Conservation (phyloP, 441 rosid genomes). For the Theobroma grandiflorum region DNA sequence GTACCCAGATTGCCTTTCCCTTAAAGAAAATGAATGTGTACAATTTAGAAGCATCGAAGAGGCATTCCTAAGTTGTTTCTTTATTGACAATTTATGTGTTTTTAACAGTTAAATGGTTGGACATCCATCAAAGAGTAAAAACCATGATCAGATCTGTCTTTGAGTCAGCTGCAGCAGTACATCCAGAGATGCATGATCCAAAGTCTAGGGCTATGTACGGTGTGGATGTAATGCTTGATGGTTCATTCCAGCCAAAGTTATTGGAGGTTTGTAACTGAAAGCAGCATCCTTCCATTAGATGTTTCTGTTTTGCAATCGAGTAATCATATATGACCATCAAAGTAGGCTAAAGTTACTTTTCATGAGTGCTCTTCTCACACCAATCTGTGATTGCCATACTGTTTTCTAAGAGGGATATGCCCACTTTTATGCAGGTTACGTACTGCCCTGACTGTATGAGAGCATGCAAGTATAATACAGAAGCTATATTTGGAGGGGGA, state of each 20-base stretch:
- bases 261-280: constrained; percentile 72
- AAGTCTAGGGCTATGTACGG: constrained; percentile 90
- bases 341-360: neutral
- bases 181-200: constrained; percentile 90
- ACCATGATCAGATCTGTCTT: constrained; percentile 72
- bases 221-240: constrained; percentile 88
- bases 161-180: constrained; percentile 78
- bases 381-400: too few relatives aligned
- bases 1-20: neutral
- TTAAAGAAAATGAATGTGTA: constrained; percentile 6
- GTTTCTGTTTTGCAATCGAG: neutral
- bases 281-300: constrained; percentile 2
- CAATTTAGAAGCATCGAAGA: neutral
- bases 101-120: constrained; percentile 78
- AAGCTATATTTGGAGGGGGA: constrained; percentile 52
- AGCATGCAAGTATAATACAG: constrained; percentile 81
- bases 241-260: constrained; percentile 77
- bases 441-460: constrained; percentile 96
- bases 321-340: neutral
- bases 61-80: neutral
- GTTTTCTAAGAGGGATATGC: neutral
- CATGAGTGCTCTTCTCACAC: neutral
- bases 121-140: constrained; percentile 68
- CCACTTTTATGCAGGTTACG: constrained; percentile 60
- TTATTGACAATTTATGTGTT: constrained; percentile 26